phyloP scores from a whole-genome alignment of 2,329 filamentous ascomycete species.

The Alternaria sp. region DNA sequence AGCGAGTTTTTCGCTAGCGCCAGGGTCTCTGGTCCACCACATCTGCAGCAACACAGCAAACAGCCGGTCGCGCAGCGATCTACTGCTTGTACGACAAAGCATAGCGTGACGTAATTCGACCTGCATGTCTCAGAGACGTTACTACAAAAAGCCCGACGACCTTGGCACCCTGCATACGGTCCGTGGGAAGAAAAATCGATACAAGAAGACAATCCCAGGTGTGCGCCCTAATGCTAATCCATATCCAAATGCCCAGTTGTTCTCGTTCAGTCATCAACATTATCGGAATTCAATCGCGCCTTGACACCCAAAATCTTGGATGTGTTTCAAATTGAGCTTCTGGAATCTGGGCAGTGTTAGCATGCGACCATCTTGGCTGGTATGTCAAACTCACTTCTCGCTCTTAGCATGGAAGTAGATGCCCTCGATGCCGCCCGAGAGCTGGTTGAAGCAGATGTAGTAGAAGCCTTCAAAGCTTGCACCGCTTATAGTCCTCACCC shows the following conservation, averaged over 20 bases:
- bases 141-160: conserved; percentile 23
- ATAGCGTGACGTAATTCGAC: conserved; percentile 25
- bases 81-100: conserved; percentile 7
- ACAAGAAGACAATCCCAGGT: conserved; percentile 32
- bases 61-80: conserved; percentile 9
- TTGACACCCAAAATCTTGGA: conserved; percentile 82
- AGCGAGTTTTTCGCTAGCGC: conserved; percentile 40
- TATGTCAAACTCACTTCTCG: conserved; percentile 77
- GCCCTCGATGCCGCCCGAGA: conserved; percentile 82
- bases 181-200: conserved; percentile 29
- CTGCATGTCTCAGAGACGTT: conserved; percentile 13
- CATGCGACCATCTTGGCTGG: background rate
- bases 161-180: conserved; percentile 40
- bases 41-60: conserved; percentile 11
- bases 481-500: conserved; percentile 86
- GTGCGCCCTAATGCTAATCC: conserved; percentile 38
- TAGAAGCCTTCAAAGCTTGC: conserved; percentile 99
- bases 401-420: conserved; percentile 99
- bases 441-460: conserved; percentile 98
- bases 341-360: conserved; percentile 71
- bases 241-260: conserved; percentile 31
- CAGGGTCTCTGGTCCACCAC: conserved; percentile 15
- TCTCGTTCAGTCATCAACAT: conserved; percentile 48
- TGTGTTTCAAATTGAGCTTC: conserved; percentile 87
- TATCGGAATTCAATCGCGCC: conserved; percentile 87